Conservation (phyloP, 164 flowering plant genomes). For the Berberis vulgaris region DNA sequence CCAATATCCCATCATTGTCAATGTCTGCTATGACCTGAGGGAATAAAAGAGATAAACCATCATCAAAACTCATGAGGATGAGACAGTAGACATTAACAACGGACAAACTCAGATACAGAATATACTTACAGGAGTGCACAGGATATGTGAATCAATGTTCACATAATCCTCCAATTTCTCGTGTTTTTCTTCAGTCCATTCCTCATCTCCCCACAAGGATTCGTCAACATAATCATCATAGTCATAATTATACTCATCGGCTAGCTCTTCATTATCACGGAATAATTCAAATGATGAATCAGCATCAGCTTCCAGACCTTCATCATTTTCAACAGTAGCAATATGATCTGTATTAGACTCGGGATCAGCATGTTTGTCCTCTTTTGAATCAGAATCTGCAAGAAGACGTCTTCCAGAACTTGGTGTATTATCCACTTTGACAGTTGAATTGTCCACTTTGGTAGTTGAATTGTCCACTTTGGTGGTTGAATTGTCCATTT, state of each 20-base stretch:
- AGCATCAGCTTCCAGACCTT: conserved; percentile 74
- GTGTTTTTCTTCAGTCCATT: conserved; percentile 73
- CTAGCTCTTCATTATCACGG: conserved; percentile 83
- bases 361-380: conserved; percentile 26
- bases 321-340: conserved; percentile 82
- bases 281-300: conserved; percentile 90
- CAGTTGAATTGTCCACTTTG: conserved; percentile 17
- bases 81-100: not conserved
- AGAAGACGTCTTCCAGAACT: conserved; percentile 59
- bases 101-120: not conserved
- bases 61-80: not conserved
- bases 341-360: conserved; percentile 26
- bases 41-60: not conserved
- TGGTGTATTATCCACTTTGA: conserved; percentile 25
- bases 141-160: conserved; percentile 78
- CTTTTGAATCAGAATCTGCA: conserved; percentile 42
- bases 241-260: conserved; percentile 94
- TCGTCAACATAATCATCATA: conserved; percentile 98
- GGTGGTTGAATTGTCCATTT: conserved; percentile 16
- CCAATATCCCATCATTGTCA: conserved; percentile 85
- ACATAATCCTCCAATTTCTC: conserved; percentile 80
- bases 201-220: conserved; percentile 95
- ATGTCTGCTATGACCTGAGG: conserved; percentile 92
- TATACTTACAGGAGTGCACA: conserved; percentile 86
- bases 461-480: conserved; percentile 28